Evolutionary conservation across 257 asterid genomes (phyloP), one percentile per base, ranked within the genome.

Genomic region (Lavandula angustifolia): DNA sequence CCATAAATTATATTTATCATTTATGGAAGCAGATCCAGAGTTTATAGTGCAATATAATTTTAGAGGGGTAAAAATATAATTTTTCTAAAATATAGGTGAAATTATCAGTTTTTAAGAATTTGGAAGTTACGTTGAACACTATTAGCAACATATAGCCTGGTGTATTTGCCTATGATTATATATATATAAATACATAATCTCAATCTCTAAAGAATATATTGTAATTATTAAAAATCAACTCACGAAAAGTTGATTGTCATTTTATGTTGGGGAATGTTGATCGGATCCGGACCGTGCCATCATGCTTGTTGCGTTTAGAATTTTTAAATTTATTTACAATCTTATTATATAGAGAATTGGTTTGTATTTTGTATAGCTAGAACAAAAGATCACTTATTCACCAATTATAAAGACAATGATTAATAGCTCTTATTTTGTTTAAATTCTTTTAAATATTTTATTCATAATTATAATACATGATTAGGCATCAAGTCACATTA

Each of bases 231-330:
- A 27, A 22, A 62, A 62, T 54, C 62, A 63, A 56, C 13, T 3
- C 69, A 64, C 56, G 37, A 22, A 64, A 69, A 63, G 68, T 64
- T 10, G 14, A 64, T 75, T 50, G 75, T 51, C 73, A 27, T 69
- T 63, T 55, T 7, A 16, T 54, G 49, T 38, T 37, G 3, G 27
- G n/a, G 48, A 3, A 52, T 51, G 64, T 50, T 27, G 57, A 53
- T 49, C 3, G 44, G n/a, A 16, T 34, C 37, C 11, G 27, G 40
- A 43, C 3, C 47, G 50, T 50, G 18, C 41, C 18, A 68, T 62
- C 38, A 62, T 51, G 68, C 18, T 44, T 34, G 8, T 67, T 60
- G 60, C 73, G 47, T 70, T 65, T 35, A 73, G 60, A 42, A 14
- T 52, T 43, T 51, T 22, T 22, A 22, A 22, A 22, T 22, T 22